Evolutionary conservation across 371 early-diverging fungal species (phyloP).

Genomic region (Sporodiniella umbellata): DNA sequence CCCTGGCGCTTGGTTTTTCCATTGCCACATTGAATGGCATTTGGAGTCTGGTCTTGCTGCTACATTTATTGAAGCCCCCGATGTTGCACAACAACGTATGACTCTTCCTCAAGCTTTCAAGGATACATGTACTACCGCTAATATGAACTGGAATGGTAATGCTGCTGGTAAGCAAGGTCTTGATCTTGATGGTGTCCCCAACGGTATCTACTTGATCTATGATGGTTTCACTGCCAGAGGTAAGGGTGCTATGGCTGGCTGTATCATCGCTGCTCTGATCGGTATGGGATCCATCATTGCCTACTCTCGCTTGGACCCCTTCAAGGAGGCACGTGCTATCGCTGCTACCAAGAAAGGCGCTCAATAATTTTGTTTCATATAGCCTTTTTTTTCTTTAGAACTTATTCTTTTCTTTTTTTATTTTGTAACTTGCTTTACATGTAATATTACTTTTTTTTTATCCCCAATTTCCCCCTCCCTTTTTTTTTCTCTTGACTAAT

Average conservation of each 20-base stretch:
- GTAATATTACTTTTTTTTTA: not conserved
- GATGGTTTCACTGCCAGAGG: conserved; percentile 61
- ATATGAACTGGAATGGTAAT: conserved; percentile 45
- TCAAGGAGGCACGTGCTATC: conserved; percentile 22
- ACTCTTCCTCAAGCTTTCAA: conserved; percentile 39
- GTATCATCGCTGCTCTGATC: conserved; percentile 61
- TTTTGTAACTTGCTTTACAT: not conserved
- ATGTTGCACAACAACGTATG: conserved; percentile 40
- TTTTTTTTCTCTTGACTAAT: not conserved
- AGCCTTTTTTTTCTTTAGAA: not conserved
- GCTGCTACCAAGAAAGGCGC: not conserved
- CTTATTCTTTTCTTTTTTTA: not conserved
- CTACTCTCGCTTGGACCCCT: conserved; percentile 46
- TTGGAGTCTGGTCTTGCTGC: conserved; percentile 57
- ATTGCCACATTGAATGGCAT: conserved; percentile 87
- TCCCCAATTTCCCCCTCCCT: too few species aligned
- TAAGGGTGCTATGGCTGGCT: conserved; percentile 63
- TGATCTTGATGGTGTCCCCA: conserved; percentile 52
- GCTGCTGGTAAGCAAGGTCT: conserved; percentile 65
- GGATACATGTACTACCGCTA: conserved; percentile 53
- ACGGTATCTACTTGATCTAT: conserved; percentile 48
- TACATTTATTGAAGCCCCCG: conserved; percentile 69
- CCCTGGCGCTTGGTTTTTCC: conserved; percentile 52
- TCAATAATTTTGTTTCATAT: not conserved
- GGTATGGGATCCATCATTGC: conserved; percentile 72